These are phyloP conservation scores for Debaryomyces nepalensis DNA, from an alignment of 1,139 yeast genomes.

Conservation along the genomic window DNA sequence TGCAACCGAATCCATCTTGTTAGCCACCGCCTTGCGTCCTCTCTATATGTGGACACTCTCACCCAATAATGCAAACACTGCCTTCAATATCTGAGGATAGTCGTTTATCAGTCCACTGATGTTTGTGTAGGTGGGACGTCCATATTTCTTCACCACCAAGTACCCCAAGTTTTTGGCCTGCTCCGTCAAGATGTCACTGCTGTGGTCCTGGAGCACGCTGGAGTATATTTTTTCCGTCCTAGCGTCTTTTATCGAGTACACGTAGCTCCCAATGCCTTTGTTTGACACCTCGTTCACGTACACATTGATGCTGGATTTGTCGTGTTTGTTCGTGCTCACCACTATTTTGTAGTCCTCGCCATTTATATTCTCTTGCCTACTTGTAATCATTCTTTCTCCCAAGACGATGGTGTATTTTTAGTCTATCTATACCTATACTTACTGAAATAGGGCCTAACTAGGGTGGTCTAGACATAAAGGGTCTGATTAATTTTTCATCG, in stretches of 20 bases:
- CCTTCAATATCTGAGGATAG: conserved; percentile 1
- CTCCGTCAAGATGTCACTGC: conserved; percentile 16
- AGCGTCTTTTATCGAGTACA: conserved; percentile 21
- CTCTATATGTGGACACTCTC: background rate
- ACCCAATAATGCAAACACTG: conserved; percentile 6
- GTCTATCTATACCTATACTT: too few species aligned
- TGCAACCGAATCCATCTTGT: too few species aligned
- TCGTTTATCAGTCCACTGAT: conserved; percentile 18
- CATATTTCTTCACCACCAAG: conserved; percentile 21
- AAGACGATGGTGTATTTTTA: background rate
- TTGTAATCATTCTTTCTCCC: background rate
- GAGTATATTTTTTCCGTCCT: conserved; percentile 17
- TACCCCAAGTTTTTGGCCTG: conserved; percentile 17
- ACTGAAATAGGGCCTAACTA: background rate
- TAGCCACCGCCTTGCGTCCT: too few species aligned
- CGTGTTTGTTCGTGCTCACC: conserved; percentile 13
- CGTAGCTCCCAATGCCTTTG: conserved; percentile 21
- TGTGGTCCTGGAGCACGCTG: conserved; percentile 17
- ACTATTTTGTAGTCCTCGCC: conserved; percentile 16
- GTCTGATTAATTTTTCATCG: conserved; percentile 9
- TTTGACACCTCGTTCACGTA: conserved; percentile 23
- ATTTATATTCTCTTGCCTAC: conserved; percentile 12
- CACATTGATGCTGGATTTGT: conserved; percentile 19
- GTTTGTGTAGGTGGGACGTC: conserved; percentile 22
- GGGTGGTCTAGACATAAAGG: conserved; percentile 9